Evolutionary conservation across 2,329 filamentous ascomycete genomes (phyloP).

Genomic region (Fusarium poae): DNA sequence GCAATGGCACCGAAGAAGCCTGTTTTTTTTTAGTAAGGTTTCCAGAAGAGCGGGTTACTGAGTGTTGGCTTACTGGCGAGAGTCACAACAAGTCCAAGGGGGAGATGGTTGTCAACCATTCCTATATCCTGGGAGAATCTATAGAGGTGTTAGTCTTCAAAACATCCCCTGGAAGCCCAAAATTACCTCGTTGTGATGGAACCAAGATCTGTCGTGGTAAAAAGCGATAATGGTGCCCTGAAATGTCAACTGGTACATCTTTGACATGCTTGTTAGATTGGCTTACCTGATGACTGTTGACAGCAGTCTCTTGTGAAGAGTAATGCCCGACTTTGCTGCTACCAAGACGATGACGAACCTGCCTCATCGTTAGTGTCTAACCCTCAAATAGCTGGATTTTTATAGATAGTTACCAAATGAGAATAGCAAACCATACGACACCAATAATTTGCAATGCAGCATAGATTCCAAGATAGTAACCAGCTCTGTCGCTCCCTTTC

Average conservation of each 20-base stretch:
- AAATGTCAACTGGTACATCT: constrained; percentile 15
- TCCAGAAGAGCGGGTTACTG: background rate
- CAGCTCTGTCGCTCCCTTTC: constrained; percentile 4
- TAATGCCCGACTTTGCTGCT: constrained; percentile 47
- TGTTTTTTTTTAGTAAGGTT: constrained; percentile 27
- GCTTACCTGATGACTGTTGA: constrained; percentile 39
- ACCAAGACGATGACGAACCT: constrained; percentile 51
- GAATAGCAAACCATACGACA: constrained; percentile 39
- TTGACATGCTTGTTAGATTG: fast-evolving
- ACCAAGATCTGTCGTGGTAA: constrained; percentile 57
- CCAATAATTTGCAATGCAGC: constrained; percentile 42
- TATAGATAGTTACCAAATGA: constrained; percentile 37
- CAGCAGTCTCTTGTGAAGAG: constrained; percentile 46
- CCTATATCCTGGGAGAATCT: constrained; percentile 61
- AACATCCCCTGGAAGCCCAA: fast-evolving
- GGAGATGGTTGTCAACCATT: constrained; percentile 59
- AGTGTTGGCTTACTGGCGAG: constrained; percentile 51
- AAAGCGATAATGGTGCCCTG: constrained; percentile 58
- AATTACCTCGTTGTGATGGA: constrained; percentile 57
- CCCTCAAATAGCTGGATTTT: background rate
- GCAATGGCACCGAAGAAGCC: constrained; percentile 53
- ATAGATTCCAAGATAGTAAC: constrained; percentile 48
- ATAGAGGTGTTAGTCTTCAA: background rate
- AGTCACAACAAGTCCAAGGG: constrained; percentile 53
- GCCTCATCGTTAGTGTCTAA: background rate